phyloP scores from a whole-genome alignment of 805 yeast genomes.

The Saturnispora quitensis region DNA sequence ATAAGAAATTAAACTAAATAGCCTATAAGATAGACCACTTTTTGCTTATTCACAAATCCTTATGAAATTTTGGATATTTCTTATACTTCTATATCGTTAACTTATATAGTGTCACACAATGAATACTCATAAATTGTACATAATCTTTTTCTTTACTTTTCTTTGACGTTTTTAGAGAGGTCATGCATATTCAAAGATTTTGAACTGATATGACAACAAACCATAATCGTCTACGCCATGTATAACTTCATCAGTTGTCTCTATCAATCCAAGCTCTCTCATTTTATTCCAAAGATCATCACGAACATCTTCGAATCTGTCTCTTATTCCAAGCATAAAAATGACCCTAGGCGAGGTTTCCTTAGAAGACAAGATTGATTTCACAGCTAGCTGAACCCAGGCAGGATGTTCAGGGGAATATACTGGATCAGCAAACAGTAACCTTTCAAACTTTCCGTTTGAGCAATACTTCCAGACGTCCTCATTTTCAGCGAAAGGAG shows the following conservation, averaged over 20 bases:
- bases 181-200: slow-evolving; percentile 19
- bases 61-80: background rate
- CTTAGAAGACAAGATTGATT: slow-evolving; percentile 31
- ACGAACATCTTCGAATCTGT: slow-evolving; percentile 58
- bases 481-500: slow-evolving; percentile 17
- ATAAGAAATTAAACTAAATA: background rate
- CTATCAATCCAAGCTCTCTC: slow-evolving; percentile 27
- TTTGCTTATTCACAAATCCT: background rate
- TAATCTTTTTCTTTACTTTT: background rate
- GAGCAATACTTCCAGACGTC: slow-evolving; percentile 12
- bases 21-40: background rate
- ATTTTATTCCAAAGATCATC: slow-evolving; percentile 49
- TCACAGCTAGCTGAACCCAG: slow-evolving; percentile 57
- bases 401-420: slow-evolving; percentile 76
- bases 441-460: slow-evolving; percentile 37
- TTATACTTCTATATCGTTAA: background rate
- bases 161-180: no score
- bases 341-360: slow-evolving; percentile 37
- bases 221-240: slow-evolving; percentile 86
- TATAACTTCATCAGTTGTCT: slow-evolving; percentile 35
- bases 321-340: slow-evolving; percentile 70
- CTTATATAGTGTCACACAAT: background rate
- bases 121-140: background rate
- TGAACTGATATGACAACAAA: slow-evolving; percentile 47
- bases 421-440: slow-evolving; percentile 80